These are phyloP conservation scores for Suillus decipiens DNA, from an alignment of 768 basidiomycete genomes.

Conservation along the genomic window DNA sequence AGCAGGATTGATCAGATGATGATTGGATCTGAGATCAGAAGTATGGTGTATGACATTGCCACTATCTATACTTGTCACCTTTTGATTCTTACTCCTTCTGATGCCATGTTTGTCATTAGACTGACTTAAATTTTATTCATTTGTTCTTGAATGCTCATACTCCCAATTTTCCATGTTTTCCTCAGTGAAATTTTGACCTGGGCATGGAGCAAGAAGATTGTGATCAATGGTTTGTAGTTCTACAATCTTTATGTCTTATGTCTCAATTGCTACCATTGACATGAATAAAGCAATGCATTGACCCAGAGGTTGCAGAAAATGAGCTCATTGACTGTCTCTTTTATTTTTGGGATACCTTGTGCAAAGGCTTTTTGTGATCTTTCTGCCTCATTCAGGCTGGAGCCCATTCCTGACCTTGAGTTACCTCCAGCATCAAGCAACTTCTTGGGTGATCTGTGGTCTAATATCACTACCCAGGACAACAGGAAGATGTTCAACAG, in stretches of 20 bases:
- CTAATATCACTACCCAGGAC: constrained; percentile 83
- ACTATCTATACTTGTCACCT: too few relatives aligned
- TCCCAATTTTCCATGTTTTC: constrained; percentile 86
- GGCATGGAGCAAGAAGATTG: constrained; percentile 93
- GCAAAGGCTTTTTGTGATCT: constrained; percentile 83
- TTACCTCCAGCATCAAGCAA: constrained; percentile 60
- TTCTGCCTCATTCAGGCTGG: constrained; percentile 82
- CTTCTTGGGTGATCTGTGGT: constrained; percentile 83
- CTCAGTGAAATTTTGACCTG: constrained; percentile 92
- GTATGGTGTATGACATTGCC: too few relatives aligned
- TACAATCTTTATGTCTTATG: constrained; percentile 3
- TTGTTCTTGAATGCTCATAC: too few relatives aligned
- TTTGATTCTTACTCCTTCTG: too few relatives aligned
- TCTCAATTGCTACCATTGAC: constrained; percentile 11
- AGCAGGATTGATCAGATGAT: too few relatives aligned
- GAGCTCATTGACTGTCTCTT: constrained; percentile 93
- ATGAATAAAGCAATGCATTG: constrained; percentile 70
- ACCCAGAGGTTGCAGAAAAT: constrained; percentile 91
- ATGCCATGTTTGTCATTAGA: too few relatives aligned
- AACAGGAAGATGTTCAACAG: constrained; percentile 95
- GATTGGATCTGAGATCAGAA: too few relatives aligned
- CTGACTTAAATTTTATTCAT: too few relatives aligned
- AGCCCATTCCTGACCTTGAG: constrained; percentile 68
- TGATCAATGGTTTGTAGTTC: constrained; percentile 83
- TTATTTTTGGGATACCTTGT: constrained; percentile 89